Conservation (phyloP, 441 rosid genomes). For the Brassica hybrid region DNA sequence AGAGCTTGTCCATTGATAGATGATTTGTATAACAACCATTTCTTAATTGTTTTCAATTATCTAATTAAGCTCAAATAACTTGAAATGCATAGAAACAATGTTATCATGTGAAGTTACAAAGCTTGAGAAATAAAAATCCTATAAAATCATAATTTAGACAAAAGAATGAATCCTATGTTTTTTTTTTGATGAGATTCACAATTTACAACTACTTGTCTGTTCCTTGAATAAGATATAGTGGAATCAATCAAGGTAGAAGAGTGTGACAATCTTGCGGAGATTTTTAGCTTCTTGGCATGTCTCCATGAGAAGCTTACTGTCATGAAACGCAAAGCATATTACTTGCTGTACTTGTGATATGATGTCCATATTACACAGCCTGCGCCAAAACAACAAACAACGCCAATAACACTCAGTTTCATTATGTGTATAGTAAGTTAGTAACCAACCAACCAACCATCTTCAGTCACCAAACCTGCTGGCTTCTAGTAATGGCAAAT, state of each 20-base stretch:
- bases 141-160: slow-evolving; percentile 21
- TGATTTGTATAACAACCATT: too few relatives aligned
- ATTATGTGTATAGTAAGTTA: neutral
- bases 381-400: slow-evolving; percentile 40
- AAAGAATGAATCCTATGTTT: slow-evolving; percentile 25
- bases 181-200: slow-evolving; percentile 24
- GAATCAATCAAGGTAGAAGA: slow-evolving; percentile 82
- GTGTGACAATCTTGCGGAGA: slow-evolving; percentile 84
- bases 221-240: neutral
- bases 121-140: slow-evolving; percentile 17
- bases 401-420: neutral
- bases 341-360: slow-evolving; percentile 97
- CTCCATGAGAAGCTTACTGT: slow-evolving; percentile 92
- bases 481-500: slow-evolving; percentile 89
- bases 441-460: neutral
- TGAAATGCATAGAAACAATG: neutral
- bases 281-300: slow-evolving; percentile 98
- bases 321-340: slow-evolving; percentile 95
- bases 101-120: neutral
- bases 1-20: too few relatives aligned
- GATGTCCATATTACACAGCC: slow-evolving; percentile 95
- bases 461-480: slow-evolving; percentile 62
- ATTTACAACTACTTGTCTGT: slow-evolving; percentile 34
- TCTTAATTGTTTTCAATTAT: too few relatives aligned
- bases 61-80: neutral